Evolutionary conservation across 2,329 filamentous ascomycete genomes (phyloP).

Genomic region (Chrysoporthe puriensis): DNA sequence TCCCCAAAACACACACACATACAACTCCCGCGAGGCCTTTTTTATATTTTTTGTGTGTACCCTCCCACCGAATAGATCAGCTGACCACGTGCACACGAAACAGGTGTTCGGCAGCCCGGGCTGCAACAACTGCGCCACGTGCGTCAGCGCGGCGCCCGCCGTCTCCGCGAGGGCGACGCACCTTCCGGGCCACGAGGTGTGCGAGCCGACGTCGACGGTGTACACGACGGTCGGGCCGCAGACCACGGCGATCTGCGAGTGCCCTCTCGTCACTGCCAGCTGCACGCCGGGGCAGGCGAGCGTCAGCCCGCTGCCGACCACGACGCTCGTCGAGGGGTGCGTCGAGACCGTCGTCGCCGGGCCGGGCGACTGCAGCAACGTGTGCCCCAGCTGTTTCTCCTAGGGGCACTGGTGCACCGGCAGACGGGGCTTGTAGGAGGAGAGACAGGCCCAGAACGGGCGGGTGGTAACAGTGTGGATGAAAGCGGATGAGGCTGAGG

Average conservation of each 20-base stretch:
- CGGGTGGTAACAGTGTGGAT: too few species aligned
- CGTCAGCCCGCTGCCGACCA: constrained; percentile 7
- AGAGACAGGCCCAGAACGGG: too few species aligned
- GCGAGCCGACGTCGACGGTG: constrained; percentile 3
- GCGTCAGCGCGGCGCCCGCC: not conserved
- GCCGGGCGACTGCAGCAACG: constrained; percentile 5
- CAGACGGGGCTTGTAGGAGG: too few species aligned
- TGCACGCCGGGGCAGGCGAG: constrained; percentile 3
- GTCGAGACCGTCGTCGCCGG: constrained; percentile 7
- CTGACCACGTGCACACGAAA: not conserved
- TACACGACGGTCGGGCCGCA: not conserved
- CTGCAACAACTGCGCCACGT: constrained; percentile 14
- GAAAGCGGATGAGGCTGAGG: too few species aligned
- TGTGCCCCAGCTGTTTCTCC: constrained; percentile 7
- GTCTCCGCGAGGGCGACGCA: not conserved
- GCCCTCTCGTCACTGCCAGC: not conserved
- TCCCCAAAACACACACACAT: not conserved
- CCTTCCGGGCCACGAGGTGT: not conserved
- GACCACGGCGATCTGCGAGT: not conserved
- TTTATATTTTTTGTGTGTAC: too few species aligned
- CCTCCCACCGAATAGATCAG: not conserved
- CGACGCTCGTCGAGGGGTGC: constrained; percentile 9
- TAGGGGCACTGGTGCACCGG: too few species aligned
- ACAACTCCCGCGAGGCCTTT: too few species aligned
- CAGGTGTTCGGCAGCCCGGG: constrained; percentile 2